Base-by-base conservation (phyloP, 179 eudicot species). In the Vitellaria paradoxa region DNA sequence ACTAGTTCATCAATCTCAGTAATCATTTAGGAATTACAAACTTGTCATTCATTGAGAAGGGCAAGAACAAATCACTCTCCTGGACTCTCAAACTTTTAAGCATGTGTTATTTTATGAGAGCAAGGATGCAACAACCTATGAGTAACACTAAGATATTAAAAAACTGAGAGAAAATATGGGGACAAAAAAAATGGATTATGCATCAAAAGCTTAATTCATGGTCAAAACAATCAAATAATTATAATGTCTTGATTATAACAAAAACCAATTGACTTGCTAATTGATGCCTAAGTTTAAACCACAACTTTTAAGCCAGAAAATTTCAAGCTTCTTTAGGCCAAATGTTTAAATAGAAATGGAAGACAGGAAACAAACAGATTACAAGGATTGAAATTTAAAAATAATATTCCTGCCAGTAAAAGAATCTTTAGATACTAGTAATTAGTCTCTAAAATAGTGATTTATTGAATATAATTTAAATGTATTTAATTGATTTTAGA, bases 141-240 rank as follows among this genome's bases (percentile, higher is more conserved):
- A 11, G 26, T 63, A 9, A 13, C 21, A 14, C 23, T 2, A 9
- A 50, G 11, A 24, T 23, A 24, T 21, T 52, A 70, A 21, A 12
- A 15, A 14, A 2, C 5, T 70, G 13, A 62, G n/a, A 52, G 42
- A 24, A 26, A 13, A 1, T 56, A 3, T 52, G n/a, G 15, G 45
- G 14, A 53, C 17, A 71, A 71, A 20, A n/a, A n/a, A 9, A 71
- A 52, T 53, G 23, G 73, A 57, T 50, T 62, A 53, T 53, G 42
- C 30, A n/a, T 6, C 46, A 17, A 52, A 71, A 71, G 61, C 71
- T 68, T 68, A 68, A 45, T 68, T 55, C 46, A 52, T 24, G 57
- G 62, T n/a, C 15, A 30, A 49, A 53, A 52, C 21, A 71, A 71
- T 23, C 21, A 23, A 23, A 52, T n/a, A 24, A 71, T 15, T 53